Percentiles rank a stretch among this genome's conserved stretches.
Evolutionary conservation across 768 basidiomycete species (phyloP).

Genomic region (Cantharellus cinnabarinus): DNA sequence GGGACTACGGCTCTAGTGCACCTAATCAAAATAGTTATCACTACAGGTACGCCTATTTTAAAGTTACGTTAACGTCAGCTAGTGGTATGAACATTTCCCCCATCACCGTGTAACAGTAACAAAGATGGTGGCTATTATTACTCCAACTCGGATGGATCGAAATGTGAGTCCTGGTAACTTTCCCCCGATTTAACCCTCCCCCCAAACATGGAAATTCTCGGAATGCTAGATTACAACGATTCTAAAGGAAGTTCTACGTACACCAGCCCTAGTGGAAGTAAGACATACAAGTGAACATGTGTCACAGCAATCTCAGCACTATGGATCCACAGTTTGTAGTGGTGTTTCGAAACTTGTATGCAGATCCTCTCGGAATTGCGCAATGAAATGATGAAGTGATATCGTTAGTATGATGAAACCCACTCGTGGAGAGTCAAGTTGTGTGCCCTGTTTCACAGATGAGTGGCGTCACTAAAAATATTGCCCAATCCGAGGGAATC

Average conservation of each 20-base stretch:
- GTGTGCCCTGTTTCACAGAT: no score
- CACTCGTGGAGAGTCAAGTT: no score
- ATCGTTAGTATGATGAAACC: no score
- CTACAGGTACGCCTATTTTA: neutral
- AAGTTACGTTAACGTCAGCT: neutral
- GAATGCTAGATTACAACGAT: slow-evolving; percentile 10
- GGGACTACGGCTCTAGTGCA: slow-evolving; percentile 7
- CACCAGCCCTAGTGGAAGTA: neutral
- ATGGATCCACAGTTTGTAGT: no score
- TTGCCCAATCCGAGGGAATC: no score
- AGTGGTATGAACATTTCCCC: neutral
- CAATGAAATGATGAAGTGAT: no score
- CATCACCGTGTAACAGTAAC: neutral
- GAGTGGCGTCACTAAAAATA: no score
- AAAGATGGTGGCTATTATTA: neutral
- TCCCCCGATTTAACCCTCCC: neutral
- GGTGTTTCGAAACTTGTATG: no score
- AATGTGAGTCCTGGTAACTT: neutral
- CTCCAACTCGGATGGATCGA: slow-evolving; percentile 24
- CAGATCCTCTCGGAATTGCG: no score
- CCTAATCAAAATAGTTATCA: slow-evolving; percentile 8
- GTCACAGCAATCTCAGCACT: no score
- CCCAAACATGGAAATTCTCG: neutral
- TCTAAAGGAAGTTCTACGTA: slow-evolving; percentile 2
- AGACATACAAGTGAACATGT: neutral